Evolutionary conservation across 345 rosid species (phyloP).

Genomic region (Populus pruinosa): DNA sequence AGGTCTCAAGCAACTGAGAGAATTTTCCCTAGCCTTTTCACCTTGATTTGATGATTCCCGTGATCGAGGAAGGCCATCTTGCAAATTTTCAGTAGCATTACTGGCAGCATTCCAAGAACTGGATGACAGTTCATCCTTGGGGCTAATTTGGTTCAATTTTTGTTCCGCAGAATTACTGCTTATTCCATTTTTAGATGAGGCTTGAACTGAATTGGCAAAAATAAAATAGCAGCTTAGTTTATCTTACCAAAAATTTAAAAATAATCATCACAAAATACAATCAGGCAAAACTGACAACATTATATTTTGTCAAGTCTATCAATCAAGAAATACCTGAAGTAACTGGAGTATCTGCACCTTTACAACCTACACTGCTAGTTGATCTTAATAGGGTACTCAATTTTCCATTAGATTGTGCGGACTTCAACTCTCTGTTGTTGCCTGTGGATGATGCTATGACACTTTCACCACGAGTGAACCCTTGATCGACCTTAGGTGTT

Average conservation of each 20-base stretch:
- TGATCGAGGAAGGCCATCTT: conserved; percentile 49
- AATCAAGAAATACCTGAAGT: conserved; percentile 51
- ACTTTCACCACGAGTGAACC: conserved; percentile 49
- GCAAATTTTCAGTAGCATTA: conserved; percentile 42
- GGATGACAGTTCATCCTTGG: conserved; percentile 59
- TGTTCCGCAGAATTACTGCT: conserved; percentile 41
- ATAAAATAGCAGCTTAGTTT: background rate
- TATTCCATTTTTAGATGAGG: conserved; percentile 39
- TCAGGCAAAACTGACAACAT: background rate
- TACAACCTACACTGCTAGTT: conserved; percentile 44
- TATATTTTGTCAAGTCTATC: background rate
- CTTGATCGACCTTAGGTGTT: conserved; percentile 51
- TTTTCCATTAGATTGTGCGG: conserved; percentile 58
- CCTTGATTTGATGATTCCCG: conserved; percentile 50
- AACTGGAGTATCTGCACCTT: conserved; percentile 42
- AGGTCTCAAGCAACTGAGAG: conserved; percentile 45
- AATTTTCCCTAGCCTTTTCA: conserved; percentile 55
- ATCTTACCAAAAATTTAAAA: conserved; percentile 4
- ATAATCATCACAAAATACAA: conserved; percentile 5
- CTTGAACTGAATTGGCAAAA: conserved; percentile 43
- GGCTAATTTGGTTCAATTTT: conserved; percentile 41
- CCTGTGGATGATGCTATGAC: conserved; percentile 35
- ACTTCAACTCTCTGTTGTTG: conserved; percentile 51
- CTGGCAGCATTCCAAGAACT: conserved; percentile 48
- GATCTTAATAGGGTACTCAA: conserved; percentile 49